Evolutionary conservation across 164 flowering plant genomes (phyloP).

Genomic region (Vitis cinerea): DNA sequence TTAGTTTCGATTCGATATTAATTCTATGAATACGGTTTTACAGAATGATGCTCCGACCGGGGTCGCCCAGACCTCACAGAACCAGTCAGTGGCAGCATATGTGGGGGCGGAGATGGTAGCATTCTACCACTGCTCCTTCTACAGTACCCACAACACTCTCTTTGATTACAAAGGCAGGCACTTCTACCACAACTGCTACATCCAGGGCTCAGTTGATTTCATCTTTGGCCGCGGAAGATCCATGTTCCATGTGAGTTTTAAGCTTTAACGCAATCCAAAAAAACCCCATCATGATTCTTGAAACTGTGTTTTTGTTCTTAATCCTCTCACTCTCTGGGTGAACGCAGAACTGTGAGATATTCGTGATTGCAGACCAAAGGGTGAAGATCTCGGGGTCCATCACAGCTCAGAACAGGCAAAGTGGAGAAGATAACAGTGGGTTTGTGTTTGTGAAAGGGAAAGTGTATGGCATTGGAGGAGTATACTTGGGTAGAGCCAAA

Average conservation of each 20-base stretch:
- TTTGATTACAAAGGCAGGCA: slow-evolving; percentile 79
- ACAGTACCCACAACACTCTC: slow-evolving; percentile 77
- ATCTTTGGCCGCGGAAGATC: slow-evolving; percentile 76
- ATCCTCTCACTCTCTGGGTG: neutral
- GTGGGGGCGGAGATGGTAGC: slow-evolving; percentile 81
- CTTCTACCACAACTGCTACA: slow-evolving; percentile 71
- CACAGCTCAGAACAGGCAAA: slow-evolving; percentile 67
- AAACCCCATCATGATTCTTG: neutral
- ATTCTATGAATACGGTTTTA: neutral
- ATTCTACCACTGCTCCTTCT: slow-evolving; percentile 85
- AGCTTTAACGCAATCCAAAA: neutral
- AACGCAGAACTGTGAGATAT: slow-evolving; percentile 76
- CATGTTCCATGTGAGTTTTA: slow-evolving; percentile 35
- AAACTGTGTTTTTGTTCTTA: neutral
- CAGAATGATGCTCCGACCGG: slow-evolving; percentile 86
- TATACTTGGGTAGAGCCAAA: slow-evolving; percentile 74
- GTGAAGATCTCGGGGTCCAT: slow-evolving; percentile 67
- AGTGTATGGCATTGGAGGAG: slow-evolving; percentile 67
- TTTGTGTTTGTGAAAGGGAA: slow-evolving; percentile 70
- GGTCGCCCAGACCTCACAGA: slow-evolving; percentile 36
- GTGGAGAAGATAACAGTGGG: slow-evolving; percentile 51
- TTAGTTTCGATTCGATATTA: neutral
- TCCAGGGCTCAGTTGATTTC: slow-evolving; percentile 91
- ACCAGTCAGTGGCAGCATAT: slow-evolving; percentile 80
- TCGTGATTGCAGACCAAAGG: slow-evolving; percentile 64